A percentile compares a stretch with the other conserved stretches of the same genome.
Conservation (phyloP, 495 filamentous ascomycete genomes). For the Thozetella sp. region DNA sequence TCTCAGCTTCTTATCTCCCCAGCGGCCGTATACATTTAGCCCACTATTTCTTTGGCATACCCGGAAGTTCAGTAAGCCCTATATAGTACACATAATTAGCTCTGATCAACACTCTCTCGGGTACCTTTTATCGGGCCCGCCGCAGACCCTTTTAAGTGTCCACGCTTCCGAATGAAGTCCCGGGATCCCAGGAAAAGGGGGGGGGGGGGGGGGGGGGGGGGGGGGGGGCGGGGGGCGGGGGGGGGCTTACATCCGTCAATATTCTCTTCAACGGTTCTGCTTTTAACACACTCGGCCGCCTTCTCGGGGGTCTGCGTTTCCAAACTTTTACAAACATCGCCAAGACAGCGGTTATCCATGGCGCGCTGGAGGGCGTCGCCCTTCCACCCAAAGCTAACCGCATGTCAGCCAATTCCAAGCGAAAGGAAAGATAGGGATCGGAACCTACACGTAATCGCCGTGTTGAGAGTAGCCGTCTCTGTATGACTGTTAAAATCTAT, state of each 20-base stretch:
- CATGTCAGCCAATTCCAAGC: neutral
- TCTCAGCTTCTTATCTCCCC: neutral
- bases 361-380: slow-evolving; percentile 14
- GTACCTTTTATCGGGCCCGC: neutral
- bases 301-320: slow-evolving; percentile 10
- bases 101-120: neutral
- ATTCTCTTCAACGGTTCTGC: slow-evolving; percentile 1
- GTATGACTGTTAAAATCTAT: neutral
- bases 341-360: slow-evolving; percentile 13
- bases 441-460: slow-evolving; percentile 15
- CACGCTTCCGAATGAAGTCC: neutral
- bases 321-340: slow-evolving; percentile 14
- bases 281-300: slow-evolving; percentile 8
- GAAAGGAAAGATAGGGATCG: neutral
- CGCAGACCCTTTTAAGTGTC: neutral
- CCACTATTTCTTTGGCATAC: neutral
- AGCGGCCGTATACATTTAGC: neutral
- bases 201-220: neutral
- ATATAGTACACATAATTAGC: neutral
- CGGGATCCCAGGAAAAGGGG: neutral
- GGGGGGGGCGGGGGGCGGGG: no score
- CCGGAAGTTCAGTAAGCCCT: neutral
- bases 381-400: slow-evolving; percentile 10
- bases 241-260: slow-evolving; percentile 7
- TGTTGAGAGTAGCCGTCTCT: slow-evolving; percentile 16